These are phyloP conservation scores for Salvia splendens DNA, from an alignment of 257 asterid genomes.

Conservation along the genomic window DNA sequence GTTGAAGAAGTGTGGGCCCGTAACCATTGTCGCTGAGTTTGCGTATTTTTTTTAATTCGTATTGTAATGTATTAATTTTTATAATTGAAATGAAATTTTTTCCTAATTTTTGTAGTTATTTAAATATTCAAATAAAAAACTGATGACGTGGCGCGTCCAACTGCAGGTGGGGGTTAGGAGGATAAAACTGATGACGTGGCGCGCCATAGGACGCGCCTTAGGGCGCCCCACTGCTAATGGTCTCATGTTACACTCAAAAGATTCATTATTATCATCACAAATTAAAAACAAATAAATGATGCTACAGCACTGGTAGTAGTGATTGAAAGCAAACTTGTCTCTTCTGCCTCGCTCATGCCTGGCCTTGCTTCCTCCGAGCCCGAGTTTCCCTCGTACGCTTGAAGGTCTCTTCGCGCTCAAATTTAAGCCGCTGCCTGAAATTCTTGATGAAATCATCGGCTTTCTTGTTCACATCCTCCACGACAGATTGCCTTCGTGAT, in stretches of 20 bases:
- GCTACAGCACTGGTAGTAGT: background rate
- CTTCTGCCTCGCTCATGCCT: background rate
- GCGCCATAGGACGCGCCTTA: too few relatives aligned
- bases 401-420: slow-evolving; percentile 46
- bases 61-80: too few relatives aligned
- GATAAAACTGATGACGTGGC: too few relatives aligned
- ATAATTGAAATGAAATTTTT: too few relatives aligned
- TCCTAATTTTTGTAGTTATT: too few relatives aligned
- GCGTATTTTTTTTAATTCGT: too few relatives aligned
- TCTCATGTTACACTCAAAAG: background rate
- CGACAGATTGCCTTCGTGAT: slow-evolving; percentile 5
- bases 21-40: too few relatives aligned
- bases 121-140: too few relatives aligned
- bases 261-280: background rate
- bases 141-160: too few relatives aligned
- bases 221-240: too few relatives aligned
- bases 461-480: slow-evolving; percentile 46
- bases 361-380: slow-evolving; percentile 7
- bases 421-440: slow-evolving; percentile 49
- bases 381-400: slow-evolving; percentile 38
- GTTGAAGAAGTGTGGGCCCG: too few relatives aligned
- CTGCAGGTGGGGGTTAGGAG: too few relatives aligned
- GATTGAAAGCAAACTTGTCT: background rate
- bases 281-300: background rate
- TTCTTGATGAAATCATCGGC: slow-evolving; percentile 55